Percentiles rank a stretch among this genome's conserved stretches.
Evolutionary conservation across 164 flowering plant genomes (phyloP).

Genomic region (Dillenia suffruticosa): DNA sequence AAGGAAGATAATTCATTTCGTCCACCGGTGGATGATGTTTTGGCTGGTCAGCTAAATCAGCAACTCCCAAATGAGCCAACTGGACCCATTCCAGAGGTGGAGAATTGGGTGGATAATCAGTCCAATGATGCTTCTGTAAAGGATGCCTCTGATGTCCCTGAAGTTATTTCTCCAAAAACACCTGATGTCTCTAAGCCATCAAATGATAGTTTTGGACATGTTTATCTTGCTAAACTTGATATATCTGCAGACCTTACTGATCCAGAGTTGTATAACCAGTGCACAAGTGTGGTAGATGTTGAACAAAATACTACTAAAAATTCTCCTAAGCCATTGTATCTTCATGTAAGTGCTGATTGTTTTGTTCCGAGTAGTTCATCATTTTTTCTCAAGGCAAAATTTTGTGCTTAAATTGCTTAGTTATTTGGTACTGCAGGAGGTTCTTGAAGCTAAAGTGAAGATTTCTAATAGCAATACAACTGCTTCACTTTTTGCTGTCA

Average conservation of each 20-base stretch:
- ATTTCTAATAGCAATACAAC: conserved; percentile 9
- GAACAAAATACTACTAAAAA: conserved; percentile 22
- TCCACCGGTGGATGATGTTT: conserved; percentile 30
- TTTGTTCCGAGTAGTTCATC: neutral
- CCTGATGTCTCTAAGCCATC: conserved; percentile 23
- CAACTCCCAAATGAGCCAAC: conserved; percentile 28
- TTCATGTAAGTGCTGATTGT: conserved; percentile 30
- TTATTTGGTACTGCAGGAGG: conserved; percentile 25
- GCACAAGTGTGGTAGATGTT: conserved; percentile 27
- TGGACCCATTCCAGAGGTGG: conserved; percentile 24
- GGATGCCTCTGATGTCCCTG: conserved; percentile 19
- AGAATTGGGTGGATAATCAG: conserved; percentile 32
- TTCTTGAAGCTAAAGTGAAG: conserved; percentile 18
- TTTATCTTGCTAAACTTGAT: conserved; percentile 77
- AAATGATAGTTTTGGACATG: conserved; percentile 19
- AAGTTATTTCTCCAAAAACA: conserved; percentile 19
- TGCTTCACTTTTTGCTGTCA: conserved; percentile 32
- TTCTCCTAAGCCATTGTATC: conserved; percentile 14
- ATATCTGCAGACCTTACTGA: conserved; percentile 60
- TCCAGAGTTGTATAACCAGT: conserved; percentile 54
- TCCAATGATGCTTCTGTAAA: conserved; percentile 17
- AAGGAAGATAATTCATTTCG: conserved; percentile 39
- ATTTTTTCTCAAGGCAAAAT: neutral
- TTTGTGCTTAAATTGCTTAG: neutral
- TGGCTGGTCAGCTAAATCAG: conserved; percentile 26